phyloP scores from a whole-genome alignment of 306 rosid species.

The Castanospermum australe region DNA sequence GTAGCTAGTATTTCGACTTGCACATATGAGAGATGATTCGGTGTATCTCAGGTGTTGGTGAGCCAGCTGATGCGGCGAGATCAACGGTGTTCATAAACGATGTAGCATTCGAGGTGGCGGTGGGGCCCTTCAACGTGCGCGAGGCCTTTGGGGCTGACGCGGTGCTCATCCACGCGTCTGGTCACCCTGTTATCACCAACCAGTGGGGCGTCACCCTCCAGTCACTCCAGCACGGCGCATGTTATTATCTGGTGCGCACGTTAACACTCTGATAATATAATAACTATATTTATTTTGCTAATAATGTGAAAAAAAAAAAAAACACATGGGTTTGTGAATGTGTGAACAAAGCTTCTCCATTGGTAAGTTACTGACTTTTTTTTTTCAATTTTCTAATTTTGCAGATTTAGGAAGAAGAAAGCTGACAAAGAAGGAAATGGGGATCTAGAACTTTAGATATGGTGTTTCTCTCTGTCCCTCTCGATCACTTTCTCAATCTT shows the following conservation, averaged over 20 bases:
- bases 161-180: constrained; percentile 72
- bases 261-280: not conserved
- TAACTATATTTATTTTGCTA: no score
- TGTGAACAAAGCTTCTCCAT: not conserved
- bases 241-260: constrained; percentile 63
- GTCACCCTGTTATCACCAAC: constrained; percentile 82
- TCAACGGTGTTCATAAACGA: constrained; percentile 86
- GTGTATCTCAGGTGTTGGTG: constrained; percentile 51
- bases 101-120: constrained; percentile 72
- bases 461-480: constrained; percentile 8
- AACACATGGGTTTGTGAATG: not conserved
- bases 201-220: constrained; percentile 91
- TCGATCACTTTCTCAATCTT: not conserved
- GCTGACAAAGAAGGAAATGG: constrained; percentile 11
- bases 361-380: not conserved
- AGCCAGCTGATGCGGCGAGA: constrained; percentile 38
- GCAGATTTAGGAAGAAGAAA: constrained; percentile 59
- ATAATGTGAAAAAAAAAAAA: not conserved
- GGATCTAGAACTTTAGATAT: constrained; percentile 16
- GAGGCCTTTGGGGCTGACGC: constrained; percentile 86
- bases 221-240: constrained; percentile 80
- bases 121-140: constrained; percentile 75
- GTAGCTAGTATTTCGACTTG: not conserved
- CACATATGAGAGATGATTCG: constrained; percentile 18
- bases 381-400: not conserved